Evolutionary conservation across 129 eudicot species (phyloP).

Genomic region (Chrysanthemum lavandulifolium): DNA sequence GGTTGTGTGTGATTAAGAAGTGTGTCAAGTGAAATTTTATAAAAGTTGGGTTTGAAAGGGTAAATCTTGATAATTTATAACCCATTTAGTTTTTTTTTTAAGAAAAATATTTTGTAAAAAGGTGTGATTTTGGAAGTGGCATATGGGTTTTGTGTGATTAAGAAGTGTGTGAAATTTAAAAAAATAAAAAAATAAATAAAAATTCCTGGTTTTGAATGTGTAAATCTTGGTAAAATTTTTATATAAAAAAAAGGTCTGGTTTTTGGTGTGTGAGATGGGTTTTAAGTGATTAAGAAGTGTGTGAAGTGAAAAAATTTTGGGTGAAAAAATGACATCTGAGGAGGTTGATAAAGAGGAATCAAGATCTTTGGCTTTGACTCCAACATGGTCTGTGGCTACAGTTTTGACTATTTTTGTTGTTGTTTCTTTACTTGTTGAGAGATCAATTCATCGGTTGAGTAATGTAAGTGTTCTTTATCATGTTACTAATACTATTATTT

Average conservation of each 20-base stretch:
- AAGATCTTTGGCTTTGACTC: slow-evolving; percentile 93
- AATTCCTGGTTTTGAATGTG: slow-evolving; percentile 12
- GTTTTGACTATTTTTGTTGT: slow-evolving; percentile 92
- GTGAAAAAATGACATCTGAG: slow-evolving; percentile 40
- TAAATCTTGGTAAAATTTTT: slow-evolving; percentile 13
- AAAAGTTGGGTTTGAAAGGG: background rate
- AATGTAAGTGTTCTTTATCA: slow-evolving; percentile 55
- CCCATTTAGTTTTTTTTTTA: too few species aligned
- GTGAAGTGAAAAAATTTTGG: background rate
- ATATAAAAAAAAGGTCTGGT: background rate
- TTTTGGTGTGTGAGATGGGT: slow-evolving; percentile 9
- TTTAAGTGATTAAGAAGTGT: slow-evolving; percentile 3
- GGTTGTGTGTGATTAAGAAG: background rate
- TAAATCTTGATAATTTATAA: slow-evolving; percentile 16
- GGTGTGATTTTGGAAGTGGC: slow-evolving; percentile 3
- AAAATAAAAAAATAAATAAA: too few species aligned
- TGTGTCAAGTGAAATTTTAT: background rate
- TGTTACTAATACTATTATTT: background rate
- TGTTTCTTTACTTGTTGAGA: slow-evolving; percentile 94
- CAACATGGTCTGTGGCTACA: slow-evolving; percentile 99
- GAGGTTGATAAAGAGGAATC: slow-evolving; percentile 48
- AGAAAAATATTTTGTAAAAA: background rate
- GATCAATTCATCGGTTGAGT: slow-evolving; percentile 82
- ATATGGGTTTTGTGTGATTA: slow-evolving; percentile 9
- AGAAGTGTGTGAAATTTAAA: background rate